Conservation (phyloP, 1,284 basidiomycete genomes). For the Lentinus polychrous region DNA sequence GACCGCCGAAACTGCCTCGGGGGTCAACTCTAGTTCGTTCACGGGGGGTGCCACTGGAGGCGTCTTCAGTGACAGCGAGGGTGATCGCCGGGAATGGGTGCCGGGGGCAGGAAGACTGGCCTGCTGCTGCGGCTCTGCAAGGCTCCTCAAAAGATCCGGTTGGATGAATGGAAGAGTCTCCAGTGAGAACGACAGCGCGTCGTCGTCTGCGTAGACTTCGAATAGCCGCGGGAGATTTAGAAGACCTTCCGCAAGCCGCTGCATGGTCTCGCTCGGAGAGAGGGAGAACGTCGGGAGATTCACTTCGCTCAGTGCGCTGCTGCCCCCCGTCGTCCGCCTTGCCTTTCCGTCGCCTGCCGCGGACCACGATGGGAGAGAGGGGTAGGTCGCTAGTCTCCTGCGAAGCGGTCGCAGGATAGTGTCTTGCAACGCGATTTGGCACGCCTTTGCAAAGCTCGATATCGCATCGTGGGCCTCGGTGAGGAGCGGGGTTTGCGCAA, state of each 20-base stretch:
- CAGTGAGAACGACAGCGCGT: slow-evolving; percentile 85
- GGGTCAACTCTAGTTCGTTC: slow-evolving; percentile 32
- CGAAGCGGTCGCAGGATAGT: slow-evolving; percentile 85
- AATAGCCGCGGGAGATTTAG: slow-evolving; percentile 91
- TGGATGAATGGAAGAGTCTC: slow-evolving; percentile 74
- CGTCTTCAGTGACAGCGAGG: slow-evolving; percentile 27
- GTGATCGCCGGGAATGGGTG: slow-evolving; percentile 27
- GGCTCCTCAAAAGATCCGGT: slow-evolving; percentile 43
- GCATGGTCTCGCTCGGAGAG: slow-evolving; percentile 84
- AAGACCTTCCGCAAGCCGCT: slow-evolving; percentile 86
- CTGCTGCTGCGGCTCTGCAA: slow-evolving; percentile 30
- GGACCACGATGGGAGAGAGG: slow-evolving; percentile 66
- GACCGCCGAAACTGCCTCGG: slow-evolving; percentile 78
- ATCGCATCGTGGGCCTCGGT: slow-evolving; percentile 52
- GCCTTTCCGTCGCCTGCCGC: slow-evolving; percentile 39
- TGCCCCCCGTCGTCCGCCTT: slow-evolving; percentile 29
- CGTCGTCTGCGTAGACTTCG: slow-evolving; percentile 90
- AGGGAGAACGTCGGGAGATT: slow-evolving; percentile 91
- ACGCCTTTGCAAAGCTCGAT: slow-evolving; percentile 60
- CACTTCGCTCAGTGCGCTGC: slow-evolving; percentile 48
- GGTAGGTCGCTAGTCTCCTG: slow-evolving; percentile 68
- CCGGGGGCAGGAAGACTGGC: slow-evolving; percentile 14
- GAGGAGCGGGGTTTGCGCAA: slow-evolving; percentile 36
- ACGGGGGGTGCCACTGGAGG: slow-evolving; percentile 19
- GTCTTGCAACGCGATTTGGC: slow-evolving; percentile 73